Evolutionary conservation across 2,329 filamentous ascomycete genomes (phyloP).

Genomic region (Ilyonectria sp.): DNA sequence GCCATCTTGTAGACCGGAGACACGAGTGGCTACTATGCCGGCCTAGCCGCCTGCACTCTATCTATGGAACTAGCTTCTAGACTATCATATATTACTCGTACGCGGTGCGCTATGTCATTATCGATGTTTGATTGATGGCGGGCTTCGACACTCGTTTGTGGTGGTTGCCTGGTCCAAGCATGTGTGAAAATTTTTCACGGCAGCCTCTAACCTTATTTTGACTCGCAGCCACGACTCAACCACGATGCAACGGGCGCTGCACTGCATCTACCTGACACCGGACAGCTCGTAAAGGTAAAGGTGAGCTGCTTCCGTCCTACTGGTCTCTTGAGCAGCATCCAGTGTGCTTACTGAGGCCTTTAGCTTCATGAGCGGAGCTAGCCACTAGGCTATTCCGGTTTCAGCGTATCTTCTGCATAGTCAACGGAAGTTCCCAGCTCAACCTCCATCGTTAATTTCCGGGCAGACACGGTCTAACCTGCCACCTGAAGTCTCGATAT

Average conservation of each 20-base stretch:
- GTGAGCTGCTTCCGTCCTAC: neutral
- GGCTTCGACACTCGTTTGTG: conserved; percentile 6
- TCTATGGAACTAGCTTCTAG: neutral
- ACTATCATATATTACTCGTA: neutral
- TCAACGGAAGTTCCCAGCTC: conserved; percentile 11
- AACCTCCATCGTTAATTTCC: conserved; percentile 7
- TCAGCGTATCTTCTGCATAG: conserved; percentile 8
- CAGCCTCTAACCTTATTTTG: neutral
- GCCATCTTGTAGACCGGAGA: neutral
- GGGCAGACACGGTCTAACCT: neutral
- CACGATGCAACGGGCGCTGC: conserved; percentile 4
- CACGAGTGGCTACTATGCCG: neutral
- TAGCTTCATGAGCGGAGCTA: conserved; percentile 1
- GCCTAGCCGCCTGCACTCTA: neutral
- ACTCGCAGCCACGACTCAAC: conserved; percentile 6
- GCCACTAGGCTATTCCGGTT: conserved; percentile 5
- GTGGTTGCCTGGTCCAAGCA: conserved; percentile 5
- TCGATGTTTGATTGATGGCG: conserved; percentile 2
- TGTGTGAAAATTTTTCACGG: neutral
- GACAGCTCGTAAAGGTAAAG: neutral
- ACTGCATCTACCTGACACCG: conserved; percentile 4
- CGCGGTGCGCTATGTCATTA: conserved; percentile 4
- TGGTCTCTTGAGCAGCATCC: neutral
- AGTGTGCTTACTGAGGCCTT: neutral
- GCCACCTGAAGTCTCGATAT: conserved; percentile 6